Conservation (phyloP, 768 basidiomycete genomes). For the Mycena belliarum region DNA sequence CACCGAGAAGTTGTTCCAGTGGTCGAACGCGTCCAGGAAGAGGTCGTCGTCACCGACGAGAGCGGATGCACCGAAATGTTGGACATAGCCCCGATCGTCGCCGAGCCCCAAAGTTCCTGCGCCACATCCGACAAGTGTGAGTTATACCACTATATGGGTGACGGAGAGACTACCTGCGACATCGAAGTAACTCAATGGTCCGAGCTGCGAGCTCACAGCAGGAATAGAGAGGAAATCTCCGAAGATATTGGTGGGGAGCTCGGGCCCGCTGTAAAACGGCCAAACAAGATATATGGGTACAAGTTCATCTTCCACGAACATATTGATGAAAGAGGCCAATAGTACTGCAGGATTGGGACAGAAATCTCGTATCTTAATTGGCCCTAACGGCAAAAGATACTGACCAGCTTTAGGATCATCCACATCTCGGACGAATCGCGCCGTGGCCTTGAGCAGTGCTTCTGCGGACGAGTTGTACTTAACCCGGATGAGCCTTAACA, state of each 20-base stretch:
- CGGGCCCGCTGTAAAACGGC: conserved; percentile 39
- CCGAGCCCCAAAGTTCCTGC: conserved; percentile 31
- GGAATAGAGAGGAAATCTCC: conserved; percentile 43
- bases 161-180: conserved; percentile 13
- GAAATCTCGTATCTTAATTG: background rate
- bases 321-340: conserved; percentile 26
- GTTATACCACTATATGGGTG: background rate
- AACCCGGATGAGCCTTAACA: background rate
- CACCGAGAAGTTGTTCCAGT: conserved; percentile 32
- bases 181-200: conserved; percentile 38
- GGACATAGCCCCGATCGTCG: conserved; percentile 33
- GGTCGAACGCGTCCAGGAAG: conserved; percentile 34
- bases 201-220: conserved; percentile 25
- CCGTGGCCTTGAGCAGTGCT: conserved; percentile 37
- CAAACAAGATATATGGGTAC: conserved; percentile 28
- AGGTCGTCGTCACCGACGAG: conserved; percentile 30
- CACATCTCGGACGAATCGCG: conserved; percentile 36
- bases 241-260: conserved; percentile 35
- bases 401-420: conserved; percentile 41
- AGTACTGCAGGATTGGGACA: conserved; percentile 23
- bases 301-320: conserved; percentile 25
- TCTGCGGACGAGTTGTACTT: conserved; percentile 35
- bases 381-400: conserved; percentile 4
- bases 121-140: background rate
- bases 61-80: conserved; percentile 40